Evolutionary conservation across 2,329 filamentous ascomycete species (phyloP).

Genomic region (Aspergillus texensis): DNA sequence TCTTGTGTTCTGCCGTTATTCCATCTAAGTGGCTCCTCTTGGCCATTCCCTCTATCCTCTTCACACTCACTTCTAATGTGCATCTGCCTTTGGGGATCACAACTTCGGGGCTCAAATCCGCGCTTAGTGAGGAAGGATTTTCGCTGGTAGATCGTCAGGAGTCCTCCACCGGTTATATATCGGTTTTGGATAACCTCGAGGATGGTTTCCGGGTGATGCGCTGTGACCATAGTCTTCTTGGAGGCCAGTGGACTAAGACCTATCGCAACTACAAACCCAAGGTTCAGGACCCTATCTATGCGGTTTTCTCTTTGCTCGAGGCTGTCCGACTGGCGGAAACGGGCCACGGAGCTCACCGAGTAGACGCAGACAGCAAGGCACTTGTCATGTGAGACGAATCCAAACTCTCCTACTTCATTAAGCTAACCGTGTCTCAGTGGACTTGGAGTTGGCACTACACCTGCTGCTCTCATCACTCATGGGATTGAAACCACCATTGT

Average conservation of each 20-base stretch:
- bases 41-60: conserved; percentile 68
- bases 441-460: conserved; percentile 88
- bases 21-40: conserved; percentile 70
- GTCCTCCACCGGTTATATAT: conserved; percentile 88
- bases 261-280: conserved; percentile 53
- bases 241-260: conserved; percentile 79
- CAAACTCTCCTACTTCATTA: neutral
- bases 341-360: conserved; percentile 39
- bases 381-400: conserved; percentile 72
- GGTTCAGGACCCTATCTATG: conserved; percentile 84
- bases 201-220: conserved; percentile 79
- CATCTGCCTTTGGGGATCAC: conserved; percentile 68
- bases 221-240: conserved; percentile 91
- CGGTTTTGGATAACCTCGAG: conserved; percentile 75
- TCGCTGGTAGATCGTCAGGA: conserved; percentile 78
- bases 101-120: conserved; percentile 65
- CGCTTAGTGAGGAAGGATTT: conserved; percentile 68
- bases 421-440: conserved; percentile 58
- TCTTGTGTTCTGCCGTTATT: conserved; percentile 65
- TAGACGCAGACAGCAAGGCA: conserved; percentile 72
- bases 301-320: conserved; percentile 94
- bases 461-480: conserved; percentile 81
- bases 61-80: conserved; percentile 69
- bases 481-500: conserved; percentile 92
- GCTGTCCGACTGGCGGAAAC: conserved; percentile 78